Percentiles rank a stretch among this genome's conserved stretches.
These are phyloP conservation scores for Leishmania turanica DNA, from an alignment of 208 protist species.

Conservation along the genomic window DNA sequence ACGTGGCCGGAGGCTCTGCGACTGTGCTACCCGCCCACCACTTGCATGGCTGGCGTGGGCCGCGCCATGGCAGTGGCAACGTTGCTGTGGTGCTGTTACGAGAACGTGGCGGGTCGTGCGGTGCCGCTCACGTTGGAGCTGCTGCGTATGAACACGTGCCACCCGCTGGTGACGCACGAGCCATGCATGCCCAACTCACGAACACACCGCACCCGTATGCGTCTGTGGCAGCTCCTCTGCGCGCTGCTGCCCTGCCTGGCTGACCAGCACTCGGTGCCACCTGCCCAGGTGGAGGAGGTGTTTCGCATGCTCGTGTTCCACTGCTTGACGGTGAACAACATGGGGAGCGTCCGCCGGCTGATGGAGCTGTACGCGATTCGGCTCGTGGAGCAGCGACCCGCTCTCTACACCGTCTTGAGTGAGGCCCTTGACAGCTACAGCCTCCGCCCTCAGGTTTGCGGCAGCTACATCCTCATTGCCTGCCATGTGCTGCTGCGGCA, in stretches of 20 bases:
- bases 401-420: conserved; percentile 55
- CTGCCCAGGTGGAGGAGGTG: conserved; percentile 33
- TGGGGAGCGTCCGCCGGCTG: conserved; percentile 86
- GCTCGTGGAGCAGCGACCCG: conserved; percentile 57
- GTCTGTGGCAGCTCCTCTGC: conserved; percentile 89
- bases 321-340: conserved; percentile 81
- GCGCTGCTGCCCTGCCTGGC: conserved; percentile 67
- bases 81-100: conserved; percentile 65
- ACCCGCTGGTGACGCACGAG: conserved; percentile 64
- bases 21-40: conserved; percentile 70
- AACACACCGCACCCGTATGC: conserved; percentile 82
- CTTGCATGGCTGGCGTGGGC: conserved; percentile 69
- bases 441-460: conserved; percentile 81
- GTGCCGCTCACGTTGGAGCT: conserved; percentile 51
- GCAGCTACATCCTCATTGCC: conserved; percentile 78
- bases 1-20: conserved; percentile 62
- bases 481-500: conserved; percentile 68
- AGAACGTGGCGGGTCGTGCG: conserved; percentile 24
- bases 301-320: conserved; percentile 45
- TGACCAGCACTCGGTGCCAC: conserved; percentile 12
- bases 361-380: conserved; percentile 88
- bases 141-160: conserved; percentile 64
- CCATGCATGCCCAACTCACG: conserved; percentile 93
- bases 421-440: conserved; percentile 58
- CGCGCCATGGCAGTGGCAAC: conserved; percentile 70